Percentiles rank a stretch among this genome's conserved stretches.
Evolutionary conservation across 176 grass and related monocot species (phyloP).

Genomic region (Hsuehochloa calcarea): DNA sequence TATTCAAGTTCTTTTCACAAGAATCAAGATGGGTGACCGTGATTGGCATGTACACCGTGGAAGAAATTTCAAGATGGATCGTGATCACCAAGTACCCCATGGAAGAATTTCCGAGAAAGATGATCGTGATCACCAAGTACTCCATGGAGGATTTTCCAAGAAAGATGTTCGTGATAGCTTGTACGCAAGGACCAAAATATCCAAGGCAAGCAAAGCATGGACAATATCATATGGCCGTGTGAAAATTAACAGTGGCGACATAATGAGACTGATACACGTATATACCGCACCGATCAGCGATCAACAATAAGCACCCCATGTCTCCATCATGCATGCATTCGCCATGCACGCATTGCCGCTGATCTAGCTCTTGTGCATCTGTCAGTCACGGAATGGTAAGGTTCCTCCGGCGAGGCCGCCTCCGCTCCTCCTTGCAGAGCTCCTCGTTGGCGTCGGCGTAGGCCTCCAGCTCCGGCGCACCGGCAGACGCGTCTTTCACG

Average conservation of each 20-base stretch:
- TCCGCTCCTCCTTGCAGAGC: constrained; percentile 35
- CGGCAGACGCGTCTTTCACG: background rate
- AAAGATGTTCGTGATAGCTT: background rate
- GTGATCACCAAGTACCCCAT: background rate
- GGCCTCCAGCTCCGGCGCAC: background rate
- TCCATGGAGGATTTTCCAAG: background rate
- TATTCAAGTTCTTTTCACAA: background rate
- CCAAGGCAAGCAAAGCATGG: background rate
- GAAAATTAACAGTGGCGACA: background rate
- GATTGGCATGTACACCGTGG: background rate
- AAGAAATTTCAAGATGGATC: background rate
- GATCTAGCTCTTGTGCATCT: background rate
- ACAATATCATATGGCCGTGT: constrained; percentile 14
- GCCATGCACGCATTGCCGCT: background rate
- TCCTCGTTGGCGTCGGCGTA: constrained; percentile 23
- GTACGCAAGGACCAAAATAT: background rate
- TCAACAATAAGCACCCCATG: background rate
- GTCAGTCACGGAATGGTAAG: constrained; percentile 26
- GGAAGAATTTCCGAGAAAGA: background rate
- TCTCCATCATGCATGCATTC: background rate
- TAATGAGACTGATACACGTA: background rate
- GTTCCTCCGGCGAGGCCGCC: constrained; percentile 39
- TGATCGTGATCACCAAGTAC: background rate
- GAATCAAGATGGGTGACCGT: background rate
- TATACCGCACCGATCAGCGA: background rate